Percentiles rank a stretch among this genome's conserved stretches.
These are phyloP conservation scores for Elsinoe perseae DNA, from an alignment of 2,329 filamentous ascomycete genomes.

Conservation along the genomic window DNA sequence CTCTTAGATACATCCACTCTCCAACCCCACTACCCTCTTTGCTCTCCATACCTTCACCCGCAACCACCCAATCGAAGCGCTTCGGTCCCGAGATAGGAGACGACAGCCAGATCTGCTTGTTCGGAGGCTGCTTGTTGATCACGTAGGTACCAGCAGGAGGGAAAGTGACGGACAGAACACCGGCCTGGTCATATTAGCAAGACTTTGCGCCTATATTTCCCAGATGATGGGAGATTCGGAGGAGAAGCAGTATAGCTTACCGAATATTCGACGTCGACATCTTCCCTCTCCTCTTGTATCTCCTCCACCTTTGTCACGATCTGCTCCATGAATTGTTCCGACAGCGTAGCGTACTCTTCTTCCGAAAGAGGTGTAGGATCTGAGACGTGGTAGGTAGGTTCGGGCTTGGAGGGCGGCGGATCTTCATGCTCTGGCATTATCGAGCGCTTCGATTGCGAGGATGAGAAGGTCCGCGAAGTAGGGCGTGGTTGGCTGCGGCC, in stretches of 20 bases:
- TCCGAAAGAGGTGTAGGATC: conserved; percentile 60
- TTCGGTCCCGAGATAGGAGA: conserved; percentile 88
- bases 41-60: conserved; percentile 63
- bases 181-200: conserved; percentile 50
- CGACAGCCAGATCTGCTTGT: conserved; percentile 95
- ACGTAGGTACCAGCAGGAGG: conserved; percentile 73
- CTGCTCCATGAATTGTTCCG: conserved; percentile 65
- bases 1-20: conserved; percentile 81
- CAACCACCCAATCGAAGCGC: conserved; percentile 80
- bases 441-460: conserved; percentile 24
- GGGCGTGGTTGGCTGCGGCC: conserved; percentile 16
- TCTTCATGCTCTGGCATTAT: conserved; percentile 39
- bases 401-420: conserved; percentile 33
- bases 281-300: conserved; percentile 62
- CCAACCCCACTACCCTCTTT: conserved; percentile 69
- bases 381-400: conserved; percentile 32
- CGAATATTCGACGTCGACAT: conserved; percentile 81
- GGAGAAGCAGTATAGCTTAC: conserved; percentile 47
- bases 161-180: conserved; percentile 71
- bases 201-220: conserved; percentile 13
- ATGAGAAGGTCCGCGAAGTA: conserved; percentile 10
- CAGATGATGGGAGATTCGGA: neutral
- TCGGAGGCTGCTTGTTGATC: conserved; percentile 96
- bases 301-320: conserved; percentile 58
- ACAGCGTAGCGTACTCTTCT: conserved; percentile 65